Evolutionary conservation across 1,284 basidiomycete genomes (phyloP), one percentile per base, ranked within the genome.

Genomic region (Sanghuangporus sanghuang): DNA sequence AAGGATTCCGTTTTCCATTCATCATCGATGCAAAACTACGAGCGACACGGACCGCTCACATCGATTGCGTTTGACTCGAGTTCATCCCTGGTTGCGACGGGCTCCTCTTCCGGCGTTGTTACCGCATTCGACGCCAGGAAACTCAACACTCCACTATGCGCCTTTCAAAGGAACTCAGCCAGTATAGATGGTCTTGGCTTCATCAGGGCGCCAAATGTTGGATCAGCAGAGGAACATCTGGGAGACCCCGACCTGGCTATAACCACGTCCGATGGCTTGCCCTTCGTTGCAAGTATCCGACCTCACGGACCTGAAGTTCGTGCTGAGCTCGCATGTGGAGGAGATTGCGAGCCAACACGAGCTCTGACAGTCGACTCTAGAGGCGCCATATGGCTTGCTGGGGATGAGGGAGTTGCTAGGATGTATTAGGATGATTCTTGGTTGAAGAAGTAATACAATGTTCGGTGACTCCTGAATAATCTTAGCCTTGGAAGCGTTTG

Each of bases 61-160:
- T 77, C 85, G n/a, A 79, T 90, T 44, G 75, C 80, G 0, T 83
- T 83, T 66, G 76, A 76, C 0, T 67, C 77, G 0, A 60, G 70
- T 0, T 72, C 75, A 42, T 73, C 75, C 36, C 70, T 85, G 2
- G 71, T 93, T 11, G 87, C 83, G 0, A 86, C 86, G 1, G 90
- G 89, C 0, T 82, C 85, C n/a, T 72, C 76, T 0, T 75, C 75
- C n/a, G 92, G 91, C 0, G 69, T 86, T 3, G 78, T 89, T 0
- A 75, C 78, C 6, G 66, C 92, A 1, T 86, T 85, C 69, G 84
- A 87, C 68, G 78, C 81, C 0, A 78, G 81, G 11, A 68, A 74
- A 1, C 73, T 86, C 58, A 68, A 65, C 1, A 67, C 67, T 0
- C 76, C 80, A 0, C 64, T 86, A 36, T 74, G 76, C 0, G 72